Evolutionary conservation across 106 monocot species (phyloP).

Genomic region (Apostasia ramifera): DNA sequence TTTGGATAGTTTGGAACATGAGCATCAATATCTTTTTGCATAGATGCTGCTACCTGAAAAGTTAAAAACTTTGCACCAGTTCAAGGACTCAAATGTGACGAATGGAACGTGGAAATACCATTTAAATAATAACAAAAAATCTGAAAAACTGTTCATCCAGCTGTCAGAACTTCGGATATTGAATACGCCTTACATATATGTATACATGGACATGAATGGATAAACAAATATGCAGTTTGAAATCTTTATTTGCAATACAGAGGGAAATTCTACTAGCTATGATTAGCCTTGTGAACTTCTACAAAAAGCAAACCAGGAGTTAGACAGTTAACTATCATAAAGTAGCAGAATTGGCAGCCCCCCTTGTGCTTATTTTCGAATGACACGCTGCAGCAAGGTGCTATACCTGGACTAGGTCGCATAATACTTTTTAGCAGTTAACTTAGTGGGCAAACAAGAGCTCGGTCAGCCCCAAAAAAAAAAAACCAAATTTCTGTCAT

Average conservation of each 20-base stretch:
- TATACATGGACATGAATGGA: not conserved
- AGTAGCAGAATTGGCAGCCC: not conserved
- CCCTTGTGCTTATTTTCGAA: not conserved
- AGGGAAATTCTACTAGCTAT: not conserved
- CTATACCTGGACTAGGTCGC: not conserved
- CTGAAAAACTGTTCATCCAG: not conserved
- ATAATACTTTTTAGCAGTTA: not conserved
- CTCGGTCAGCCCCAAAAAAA: not conserved
- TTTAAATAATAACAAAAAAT: not conserved
- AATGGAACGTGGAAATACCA: not conserved
- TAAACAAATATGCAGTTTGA: not conserved
- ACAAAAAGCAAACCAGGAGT: not conserved
- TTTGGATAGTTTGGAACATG: slow-evolving; percentile 79
- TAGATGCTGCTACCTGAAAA: slow-evolving; percentile 85
- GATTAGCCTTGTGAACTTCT: not conserved
- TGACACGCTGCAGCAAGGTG: not conserved
- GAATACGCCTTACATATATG: not conserved
- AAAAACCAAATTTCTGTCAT: not conserved
- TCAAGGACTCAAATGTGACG: not conserved
- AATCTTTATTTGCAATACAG: not conserved
- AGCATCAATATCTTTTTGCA: slow-evolving; percentile 69
- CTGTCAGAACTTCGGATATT: too few relatives aligned
- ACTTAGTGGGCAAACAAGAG: not conserved
- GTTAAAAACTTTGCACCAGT: not conserved
- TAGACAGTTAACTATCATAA: not conserved